These are phyloP conservation scores for Clarireedia monteithiana DNA, from an alignment of 2,329 filamentous ascomycete species.

Conservation along the genomic window DNA sequence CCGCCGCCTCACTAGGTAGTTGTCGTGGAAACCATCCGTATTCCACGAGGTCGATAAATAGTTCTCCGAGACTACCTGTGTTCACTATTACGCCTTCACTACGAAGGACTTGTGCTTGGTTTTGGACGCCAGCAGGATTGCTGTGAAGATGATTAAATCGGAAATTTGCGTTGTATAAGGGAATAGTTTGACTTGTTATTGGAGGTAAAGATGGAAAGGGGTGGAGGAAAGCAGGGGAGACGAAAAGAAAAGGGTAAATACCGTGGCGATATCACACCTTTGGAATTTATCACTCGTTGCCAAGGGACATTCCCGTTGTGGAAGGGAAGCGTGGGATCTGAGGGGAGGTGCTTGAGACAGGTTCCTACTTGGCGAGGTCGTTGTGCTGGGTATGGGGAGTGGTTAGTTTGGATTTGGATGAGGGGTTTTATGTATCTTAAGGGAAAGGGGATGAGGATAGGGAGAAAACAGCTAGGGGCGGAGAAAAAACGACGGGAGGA, in stretches of 20 bases:
- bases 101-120: slow-evolving; percentile 30
- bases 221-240: background rate
- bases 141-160: background rate
- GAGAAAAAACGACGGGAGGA: background rate
- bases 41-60: slow-evolving; percentile 29
- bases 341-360: slow-evolving; percentile 78
- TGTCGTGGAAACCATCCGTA: slow-evolving; percentile 37
- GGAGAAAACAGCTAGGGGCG: slow-evolving; percentile 41
- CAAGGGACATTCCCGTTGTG: slow-evolving; percentile 79
- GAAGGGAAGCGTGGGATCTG: slow-evolving; percentile 56
- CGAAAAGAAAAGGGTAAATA: slow-evolving; percentile 30
- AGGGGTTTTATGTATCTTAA: background rate
- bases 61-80: slow-evolving; percentile 26
- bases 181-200: background rate
- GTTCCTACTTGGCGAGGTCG: slow-evolving; percentile 79
- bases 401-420: background rate
- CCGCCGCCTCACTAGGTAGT: slow-evolving; percentile 23
- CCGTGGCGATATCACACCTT: slow-evolving; percentile 80
- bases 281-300: slow-evolving; percentile 88
- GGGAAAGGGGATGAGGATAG: background rate
- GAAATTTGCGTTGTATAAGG: background rate
- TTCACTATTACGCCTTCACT: slow-evolving; percentile 31
- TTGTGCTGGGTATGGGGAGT: slow-evolving; percentile 42
- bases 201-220: background rate
- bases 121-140: slow-evolving; percentile 27